Percentiles rank a stretch among this genome's conserved stretches.
Conservation (phyloP, 2,329 filamentous ascomycete genomes). For the Thielaviopsis ethacetica region DNA sequence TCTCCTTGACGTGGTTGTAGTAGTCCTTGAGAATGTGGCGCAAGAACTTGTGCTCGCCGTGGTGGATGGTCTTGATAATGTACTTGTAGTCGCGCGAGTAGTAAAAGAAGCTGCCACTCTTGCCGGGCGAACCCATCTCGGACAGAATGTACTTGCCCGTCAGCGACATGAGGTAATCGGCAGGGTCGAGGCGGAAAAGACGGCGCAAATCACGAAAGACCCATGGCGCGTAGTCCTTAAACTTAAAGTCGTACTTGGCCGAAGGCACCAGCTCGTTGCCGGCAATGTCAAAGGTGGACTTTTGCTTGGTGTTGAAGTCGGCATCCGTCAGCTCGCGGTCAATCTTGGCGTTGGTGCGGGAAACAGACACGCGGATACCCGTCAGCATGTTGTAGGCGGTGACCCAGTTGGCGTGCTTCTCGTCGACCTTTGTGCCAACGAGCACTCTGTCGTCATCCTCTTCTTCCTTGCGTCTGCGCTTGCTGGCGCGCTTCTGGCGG, state of each 20-base stretch:
- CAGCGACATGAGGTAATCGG: conserved; percentile 94
- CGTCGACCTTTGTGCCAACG: conserved; percentile 93
- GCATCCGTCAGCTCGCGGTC: conserved; percentile 77
- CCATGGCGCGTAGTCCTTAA: conserved; percentile 99
- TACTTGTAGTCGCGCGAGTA: conserved; percentile 99
- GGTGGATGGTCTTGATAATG: conserved; percentile 99
- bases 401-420: conserved; percentile 92
- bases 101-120: conserved; percentile 99
- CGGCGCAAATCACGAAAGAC: conserved; percentile 85
- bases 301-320: conserved; percentile 88
- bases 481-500: conserved; percentile 78
- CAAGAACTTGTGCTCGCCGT: conserved; percentile 79
- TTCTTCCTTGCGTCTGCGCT: conserved; percentile 64
- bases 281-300: conserved; percentile 83
- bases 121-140: conserved; percentile 89
- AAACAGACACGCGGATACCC: conserved; percentile 92
- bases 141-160: conserved; percentile 98
- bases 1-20: conserved; percentile 79
- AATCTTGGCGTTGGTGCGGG: conserved; percentile 89
- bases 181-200: conserved; percentile 82
- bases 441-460: conserved; percentile 90
- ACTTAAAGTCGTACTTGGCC: conserved; percentile 99
- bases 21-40: conserved; percentile 78
- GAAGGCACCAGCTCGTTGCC: conserved; percentile 95
- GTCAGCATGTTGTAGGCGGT: conserved; percentile 99